Base-by-base conservation (phyloP, 257 asterid species). In the Fraxinus americana region DNA sequence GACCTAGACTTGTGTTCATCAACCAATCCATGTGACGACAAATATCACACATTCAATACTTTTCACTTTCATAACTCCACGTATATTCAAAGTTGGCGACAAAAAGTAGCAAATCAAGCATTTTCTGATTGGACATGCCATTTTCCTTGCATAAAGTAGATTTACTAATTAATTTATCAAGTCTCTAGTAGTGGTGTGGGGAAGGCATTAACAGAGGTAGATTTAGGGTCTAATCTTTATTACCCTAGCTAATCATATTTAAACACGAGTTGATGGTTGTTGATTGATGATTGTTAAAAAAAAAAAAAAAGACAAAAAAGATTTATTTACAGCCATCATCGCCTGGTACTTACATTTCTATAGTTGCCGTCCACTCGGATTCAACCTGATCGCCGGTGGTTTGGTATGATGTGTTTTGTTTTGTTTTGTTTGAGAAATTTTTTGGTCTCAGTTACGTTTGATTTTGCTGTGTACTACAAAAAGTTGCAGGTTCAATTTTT, bases 341-440 rank as follows among this genome's bases (percentile, higher is more conserved):
- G 23, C 23, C 13, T 59, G 67, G 30, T 59, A 8, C 14, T 59
- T 59, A 7, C 29, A 59, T 59, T 59, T 59, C 67, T 59, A 9
- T 6, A 93, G 21, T 78, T 93, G 83, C 99, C 99, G 3, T 86
- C 92, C 21, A 96, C 99, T 71, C 88, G 98, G 39, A 96, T 96
- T 79, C 94, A 89, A 86, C 97, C 98, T 21, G 97, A 93, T 83
- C 96, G 96, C 71, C 89, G 97, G 32, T 96, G 97, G 97, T 96
- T 93, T 48, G 96, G 99, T 96, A 80, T 48, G 96, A 82, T 67
- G 1, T n/a, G n/a, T n/a, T n/a, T n/a, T 30, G 10, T 34, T 72
- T 27, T 50, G 71, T 9, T 38, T 9, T 29, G 17, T 16, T 19
- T 73, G 70, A 54, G 11, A 35, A 23, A 3, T 50, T n/a, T 32